Evolutionary conservation across 305 asterid species (phyloP).

Genomic region (Plantago rigida): DNA sequence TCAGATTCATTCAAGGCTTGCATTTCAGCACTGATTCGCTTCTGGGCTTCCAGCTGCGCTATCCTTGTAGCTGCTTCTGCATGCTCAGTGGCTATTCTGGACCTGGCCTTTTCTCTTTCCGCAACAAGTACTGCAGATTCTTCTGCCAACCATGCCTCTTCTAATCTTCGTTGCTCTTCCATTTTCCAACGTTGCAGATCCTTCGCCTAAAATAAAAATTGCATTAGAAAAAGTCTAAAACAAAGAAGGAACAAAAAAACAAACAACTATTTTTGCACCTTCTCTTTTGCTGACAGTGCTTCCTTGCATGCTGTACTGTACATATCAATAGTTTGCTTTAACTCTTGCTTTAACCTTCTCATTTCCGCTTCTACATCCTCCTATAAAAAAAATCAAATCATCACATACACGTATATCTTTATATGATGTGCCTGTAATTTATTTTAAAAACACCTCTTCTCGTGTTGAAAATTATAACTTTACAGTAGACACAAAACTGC

Average conservation of each 20-base stretch:
- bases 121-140: constrained; percentile 53
- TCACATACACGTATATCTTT: not conserved
- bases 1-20: constrained; percentile 45
- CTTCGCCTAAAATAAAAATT: constrained; percentile 37
- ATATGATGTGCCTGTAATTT: too few relatives aligned
- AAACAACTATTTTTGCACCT: constrained; percentile 29
- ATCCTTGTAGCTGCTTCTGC: constrained; percentile 63
- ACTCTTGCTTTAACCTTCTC: constrained; percentile 72
- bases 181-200: constrained; percentile 71
- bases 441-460: too few relatives aligned
- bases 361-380: constrained; percentile 67
- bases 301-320: constrained; percentile 70
- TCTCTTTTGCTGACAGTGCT: constrained; percentile 62
- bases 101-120: constrained; percentile 48
- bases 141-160: constrained; percentile 58
- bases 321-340: constrained; percentile 73
- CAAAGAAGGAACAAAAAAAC: not conserved
- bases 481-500: too few relatives aligned
- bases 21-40: constrained; percentile 56
- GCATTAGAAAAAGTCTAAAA: not conserved
- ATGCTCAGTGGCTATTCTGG: constrained; percentile 51
- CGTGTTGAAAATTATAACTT: too few relatives aligned
- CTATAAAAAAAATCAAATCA: constrained; percentile 28
- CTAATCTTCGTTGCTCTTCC: constrained; percentile 54
- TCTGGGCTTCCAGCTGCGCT: constrained; percentile 60